A percentile compares a stretch with the other conserved stretches of the same genome.
These are phyloP conservation scores for Leccinum fibrillosum DNA, from an alignment of 768 basidiomycete genomes.

Conservation along the genomic window DNA sequence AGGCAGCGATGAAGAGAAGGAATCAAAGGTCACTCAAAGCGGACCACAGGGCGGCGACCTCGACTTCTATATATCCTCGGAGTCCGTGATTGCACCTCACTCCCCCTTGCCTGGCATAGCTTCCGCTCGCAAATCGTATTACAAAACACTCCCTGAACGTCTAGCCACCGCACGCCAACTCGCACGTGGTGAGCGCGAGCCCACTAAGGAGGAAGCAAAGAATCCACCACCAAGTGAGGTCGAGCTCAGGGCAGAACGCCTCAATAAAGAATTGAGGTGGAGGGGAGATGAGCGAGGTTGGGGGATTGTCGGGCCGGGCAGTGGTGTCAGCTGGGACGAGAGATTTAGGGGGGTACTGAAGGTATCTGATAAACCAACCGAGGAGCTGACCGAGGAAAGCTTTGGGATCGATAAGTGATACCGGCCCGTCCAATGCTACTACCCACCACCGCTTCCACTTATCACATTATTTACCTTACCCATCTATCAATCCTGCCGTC, in stretches of 20 bases:
- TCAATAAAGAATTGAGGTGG: conserved; percentile 90
- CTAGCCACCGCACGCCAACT: conserved; percentile 73
- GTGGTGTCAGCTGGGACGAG: conserved; percentile 72
- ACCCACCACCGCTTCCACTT: too few relatives aligned
- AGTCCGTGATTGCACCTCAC: conserved; percentile 68
- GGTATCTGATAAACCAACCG: conserved; percentile 50
- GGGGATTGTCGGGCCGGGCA: conserved; percentile 66
- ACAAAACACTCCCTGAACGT: conserved; percentile 62
- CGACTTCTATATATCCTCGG: conserved; percentile 67
- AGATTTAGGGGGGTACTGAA: conserved; percentile 58
- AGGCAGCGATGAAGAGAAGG: conserved; percentile 3
- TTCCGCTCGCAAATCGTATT: conserved; percentile 73
- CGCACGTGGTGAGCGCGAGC: conserved; percentile 68
- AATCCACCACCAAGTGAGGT: conserved; percentile 86
- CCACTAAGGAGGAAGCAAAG: conserved; percentile 78
- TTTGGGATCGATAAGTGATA: background rate
- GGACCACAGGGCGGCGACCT: conserved; percentile 50
- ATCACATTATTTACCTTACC: background rate
- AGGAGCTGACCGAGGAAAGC: conserved; percentile 9
- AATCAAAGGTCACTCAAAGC: conserved; percentile 1
- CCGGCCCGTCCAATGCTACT: background rate
- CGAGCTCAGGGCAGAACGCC: conserved; percentile 80
- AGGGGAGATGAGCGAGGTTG: conserved; percentile 75
- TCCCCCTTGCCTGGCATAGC: conserved; percentile 57
- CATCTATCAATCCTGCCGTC: background rate